Base-by-base conservation (phyloP, 1,139 yeast species). In the Scheffersomyces titani region DNA sequence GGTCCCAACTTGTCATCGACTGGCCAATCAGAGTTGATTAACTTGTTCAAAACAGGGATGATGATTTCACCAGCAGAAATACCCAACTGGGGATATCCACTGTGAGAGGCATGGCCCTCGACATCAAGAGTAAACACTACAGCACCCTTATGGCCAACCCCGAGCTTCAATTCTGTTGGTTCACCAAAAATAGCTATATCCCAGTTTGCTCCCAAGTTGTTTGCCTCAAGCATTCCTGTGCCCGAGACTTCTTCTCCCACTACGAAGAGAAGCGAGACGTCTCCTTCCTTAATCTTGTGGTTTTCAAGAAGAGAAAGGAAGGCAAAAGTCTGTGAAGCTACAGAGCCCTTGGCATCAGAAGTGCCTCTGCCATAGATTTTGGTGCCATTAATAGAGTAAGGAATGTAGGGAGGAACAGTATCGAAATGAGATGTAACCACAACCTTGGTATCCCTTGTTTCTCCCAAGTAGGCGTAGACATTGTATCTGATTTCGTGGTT, bases 161-260 rank as follows among this genome's bases (percentile, higher is more conserved):
- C 91, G 22, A 88, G 75, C 64, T 85, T 86, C 66, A 82, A 74
- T 62, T 87, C 92, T 0, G 93, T 88, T 19, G 93, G 92, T 66
- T 88, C 93, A 16, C 92, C 92, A 69, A 88, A 88, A 51, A 88
- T 80, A 22, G 83, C 92, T 4, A 81, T 65, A 6, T 83, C 84
- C 90, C 91, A 88, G 2, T 70, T 66, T 13, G 80, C 81, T 36
- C 77, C 78, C 52, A 85, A 65, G 49, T 70, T 64, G 53, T 65
- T 60, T 2, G 83, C 89, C 36, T 67, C 61, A 44, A 60, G 64
- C 90, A 88, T 87, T 19, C 93, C 92, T 2, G 57, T 52, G 18
- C 92, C 92, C 48, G 80, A 81, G 44, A 78, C 76, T 65, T 89
- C 93, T 68, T 88, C 93, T 5, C 88, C 90, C 7, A 87, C 89